These are phyloP conservation scores for Phoenix dactylifera DNA, from an alignment of 176 grass and related monocot genomes.

Conservation along the genomic window DNA sequence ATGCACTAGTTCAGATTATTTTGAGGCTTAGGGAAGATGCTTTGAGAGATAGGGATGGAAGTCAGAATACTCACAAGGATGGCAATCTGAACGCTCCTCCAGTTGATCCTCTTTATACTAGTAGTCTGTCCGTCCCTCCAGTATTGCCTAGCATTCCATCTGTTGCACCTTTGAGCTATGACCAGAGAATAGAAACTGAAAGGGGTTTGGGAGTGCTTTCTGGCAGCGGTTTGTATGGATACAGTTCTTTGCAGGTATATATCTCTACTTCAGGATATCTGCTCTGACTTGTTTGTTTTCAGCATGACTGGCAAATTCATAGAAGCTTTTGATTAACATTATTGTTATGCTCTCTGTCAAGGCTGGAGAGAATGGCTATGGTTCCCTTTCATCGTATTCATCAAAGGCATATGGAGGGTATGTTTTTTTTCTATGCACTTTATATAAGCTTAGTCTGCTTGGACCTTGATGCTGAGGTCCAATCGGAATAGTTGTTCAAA, in stretches of 20 bases:
- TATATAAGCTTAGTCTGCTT: not conserved
- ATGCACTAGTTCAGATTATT: constrained; percentile 86
- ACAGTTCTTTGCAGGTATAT: constrained; percentile 61
- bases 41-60: constrained; percentile 70
- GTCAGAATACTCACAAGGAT: constrained; percentile 58
- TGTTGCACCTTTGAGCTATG: constrained; percentile 43
- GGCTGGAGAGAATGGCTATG: constrained; percentile 52
- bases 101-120: constrained; percentile 48
- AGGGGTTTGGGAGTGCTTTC: constrained; percentile 39
- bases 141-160: constrained; percentile 43
- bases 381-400: constrained; percentile 46
- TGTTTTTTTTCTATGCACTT: constrained; percentile 15
- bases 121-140: constrained; percentile 40
- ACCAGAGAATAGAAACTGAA: constrained; percentile 59
- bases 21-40: constrained; percentile 88
- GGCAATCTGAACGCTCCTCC: constrained; percentile 30
- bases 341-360: constrained; percentile 17
- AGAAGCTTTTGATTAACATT: too few relatives aligned
- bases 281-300: too few relatives aligned
- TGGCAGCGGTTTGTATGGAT: constrained; percentile 52
- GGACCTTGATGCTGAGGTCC: too few relatives aligned
- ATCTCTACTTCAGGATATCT: not conserved
- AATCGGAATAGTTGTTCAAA: too few relatives aligned
- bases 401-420: constrained; percentile 68
- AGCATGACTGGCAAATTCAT: too few relatives aligned